A percentile compares a stretch with the other conserved stretches of the same genome.
phyloP scores from a whole-genome alignment of 2,329 filamentous ascomycete species.

The Colletotrichum orbiculare region DNA sequence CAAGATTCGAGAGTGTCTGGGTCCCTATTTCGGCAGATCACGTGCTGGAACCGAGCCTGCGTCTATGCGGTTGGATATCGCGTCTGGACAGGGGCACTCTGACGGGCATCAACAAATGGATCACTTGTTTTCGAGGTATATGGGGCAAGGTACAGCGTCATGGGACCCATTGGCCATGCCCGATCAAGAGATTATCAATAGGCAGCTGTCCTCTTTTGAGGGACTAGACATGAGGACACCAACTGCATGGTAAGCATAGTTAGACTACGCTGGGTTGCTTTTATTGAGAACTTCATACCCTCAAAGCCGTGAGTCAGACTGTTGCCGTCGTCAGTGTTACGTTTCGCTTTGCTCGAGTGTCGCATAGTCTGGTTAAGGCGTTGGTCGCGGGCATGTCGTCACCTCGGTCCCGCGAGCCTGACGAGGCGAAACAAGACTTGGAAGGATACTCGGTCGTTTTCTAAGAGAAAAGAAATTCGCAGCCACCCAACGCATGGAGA shows the following conservation, averaged over 20 bases:
- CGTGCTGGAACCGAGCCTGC: conserved; percentile 2
- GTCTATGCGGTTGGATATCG: not conserved
- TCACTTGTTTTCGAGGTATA: conserved; percentile 18
- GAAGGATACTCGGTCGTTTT: too few relatives aligned
- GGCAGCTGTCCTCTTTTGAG: conserved; percentile 15
- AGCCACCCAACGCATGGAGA: too few relatives aligned
- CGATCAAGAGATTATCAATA: conserved; percentile 14
- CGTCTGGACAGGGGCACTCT: not conserved
- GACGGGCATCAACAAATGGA: conserved; percentile 7
- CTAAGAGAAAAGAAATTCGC: too few relatives aligned
- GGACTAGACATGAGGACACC: conserved; percentile 19
- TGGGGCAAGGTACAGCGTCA: conserved; percentile 1
- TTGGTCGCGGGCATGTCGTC: too few relatives aligned
- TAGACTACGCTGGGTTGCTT: too few relatives aligned
- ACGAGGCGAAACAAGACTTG: too few relatives aligned
- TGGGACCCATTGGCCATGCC: conserved; percentile 18
- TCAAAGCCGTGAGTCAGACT: too few relatives aligned
- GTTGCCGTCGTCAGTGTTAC: too few relatives aligned
- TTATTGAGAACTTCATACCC: too few relatives aligned
- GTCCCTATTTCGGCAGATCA: not conserved
- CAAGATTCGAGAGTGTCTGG: conserved; percentile 4
- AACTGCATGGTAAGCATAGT: conserved; percentile 5
- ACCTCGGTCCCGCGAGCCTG: too few relatives aligned
- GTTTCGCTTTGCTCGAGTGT: too few relatives aligned
- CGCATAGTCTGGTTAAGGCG: too few relatives aligned